These are phyloP conservation scores for Cercospora sp. DNA, from an alignment of 2,329 filamentous ascomycete genomes.

Conservation along the genomic window DNA sequence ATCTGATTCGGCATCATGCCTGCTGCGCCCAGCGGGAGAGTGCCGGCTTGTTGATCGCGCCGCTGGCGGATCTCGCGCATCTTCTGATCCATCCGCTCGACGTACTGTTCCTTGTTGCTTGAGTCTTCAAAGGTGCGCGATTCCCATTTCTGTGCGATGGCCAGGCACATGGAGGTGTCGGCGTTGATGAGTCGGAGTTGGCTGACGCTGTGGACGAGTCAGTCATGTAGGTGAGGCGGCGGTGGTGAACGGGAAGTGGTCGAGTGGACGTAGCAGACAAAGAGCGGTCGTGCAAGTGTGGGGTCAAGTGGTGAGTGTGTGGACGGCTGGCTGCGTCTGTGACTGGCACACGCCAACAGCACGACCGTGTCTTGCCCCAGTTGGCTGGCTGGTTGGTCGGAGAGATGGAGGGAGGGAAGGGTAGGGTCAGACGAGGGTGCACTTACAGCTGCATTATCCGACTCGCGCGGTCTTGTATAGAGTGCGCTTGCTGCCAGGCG, in stretches of 20 bases:
- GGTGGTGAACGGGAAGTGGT: background rate
- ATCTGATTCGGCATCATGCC: slow-evolving; percentile 21
- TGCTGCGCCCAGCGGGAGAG: slow-evolving; percentile 21
- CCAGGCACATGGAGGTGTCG: slow-evolving; percentile 30
- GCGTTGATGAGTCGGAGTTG: slow-evolving; percentile 29
- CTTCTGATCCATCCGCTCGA: slow-evolving; percentile 32
- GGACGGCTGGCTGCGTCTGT: slow-evolving; percentile 3
- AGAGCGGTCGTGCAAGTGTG: background rate
- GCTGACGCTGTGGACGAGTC: slow-evolving; percentile 24
- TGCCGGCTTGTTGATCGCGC: slow-evolving; percentile 24
- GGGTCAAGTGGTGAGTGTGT: background rate
- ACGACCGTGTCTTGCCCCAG: background rate
- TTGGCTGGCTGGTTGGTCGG: background rate
- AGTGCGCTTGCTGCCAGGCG: slow-evolving; percentile 40
- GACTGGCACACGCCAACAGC: background rate
- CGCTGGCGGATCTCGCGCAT: slow-evolving; percentile 31
- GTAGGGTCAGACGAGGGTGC: background rate
- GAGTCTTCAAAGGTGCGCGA: slow-evolving; percentile 28
- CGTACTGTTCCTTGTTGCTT: slow-evolving; percentile 34
- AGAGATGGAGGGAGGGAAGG: background rate
- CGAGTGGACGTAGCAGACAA: background rate
- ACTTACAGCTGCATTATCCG: slow-evolving; percentile 40
- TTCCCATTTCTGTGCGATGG: slow-evolving; percentile 35
- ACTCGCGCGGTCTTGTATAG: slow-evolving; percentile 33
- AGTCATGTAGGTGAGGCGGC: slow-evolving; percentile 1